Evolutionary conservation across 2,329 filamentous ascomycete species (phyloP).

Genomic region (Clarireedia monteithiana): DNA sequence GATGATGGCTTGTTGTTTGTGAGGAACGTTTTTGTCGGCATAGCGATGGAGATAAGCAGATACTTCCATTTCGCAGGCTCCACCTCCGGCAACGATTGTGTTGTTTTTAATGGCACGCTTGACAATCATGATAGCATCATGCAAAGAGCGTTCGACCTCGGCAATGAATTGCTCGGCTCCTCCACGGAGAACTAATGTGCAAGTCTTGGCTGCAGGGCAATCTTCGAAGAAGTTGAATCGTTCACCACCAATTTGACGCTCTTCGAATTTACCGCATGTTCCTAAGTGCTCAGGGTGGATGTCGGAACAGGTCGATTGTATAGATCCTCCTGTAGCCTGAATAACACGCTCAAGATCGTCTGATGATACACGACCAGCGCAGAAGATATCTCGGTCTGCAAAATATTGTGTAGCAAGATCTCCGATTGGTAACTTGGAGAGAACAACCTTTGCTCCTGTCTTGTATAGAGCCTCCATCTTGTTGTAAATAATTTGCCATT

Average conservation of each 20-base stretch:
- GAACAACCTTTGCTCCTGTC: constrained; percentile 93
- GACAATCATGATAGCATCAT: constrained; percentile 99
- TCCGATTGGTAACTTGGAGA: constrained; percentile 94
- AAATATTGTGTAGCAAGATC: constrained; percentile 98
- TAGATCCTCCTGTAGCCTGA: constrained; percentile 83
- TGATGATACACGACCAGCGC: constrained; percentile 81
- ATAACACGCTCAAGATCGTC: constrained; percentile 96
- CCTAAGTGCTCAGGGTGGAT: constrained; percentile 85
- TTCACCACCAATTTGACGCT: constrained; percentile 94
- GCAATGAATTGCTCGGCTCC: constrained; percentile 99
- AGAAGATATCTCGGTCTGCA: constrained; percentile 96
- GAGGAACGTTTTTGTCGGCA: constrained; percentile 82
- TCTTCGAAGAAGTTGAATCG: constrained; percentile 98
- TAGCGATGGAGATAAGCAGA: constrained; percentile 89
- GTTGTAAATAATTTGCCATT: constrained; percentile 99
- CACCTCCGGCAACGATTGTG: constrained; percentile 89
- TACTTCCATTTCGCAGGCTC: constrained; percentile 93
- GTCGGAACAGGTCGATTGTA: constrained; percentile 95
- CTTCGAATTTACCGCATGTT: constrained; percentile 83
- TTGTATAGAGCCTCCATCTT: constrained; percentile 93
- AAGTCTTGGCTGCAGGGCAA: constrained; percentile 92
- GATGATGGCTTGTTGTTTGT: constrained; percentile 97
- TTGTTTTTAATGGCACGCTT: constrained; percentile 96
- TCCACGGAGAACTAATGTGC: constrained; percentile 88
- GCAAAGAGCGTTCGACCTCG: constrained; percentile 92